Percentiles rank a stretch among this genome's conserved stretches.
phyloP scores from a whole-genome alignment of 2,329 filamentous ascomycete genomes.

The Ascochyta viciae-villosae region DNA sequence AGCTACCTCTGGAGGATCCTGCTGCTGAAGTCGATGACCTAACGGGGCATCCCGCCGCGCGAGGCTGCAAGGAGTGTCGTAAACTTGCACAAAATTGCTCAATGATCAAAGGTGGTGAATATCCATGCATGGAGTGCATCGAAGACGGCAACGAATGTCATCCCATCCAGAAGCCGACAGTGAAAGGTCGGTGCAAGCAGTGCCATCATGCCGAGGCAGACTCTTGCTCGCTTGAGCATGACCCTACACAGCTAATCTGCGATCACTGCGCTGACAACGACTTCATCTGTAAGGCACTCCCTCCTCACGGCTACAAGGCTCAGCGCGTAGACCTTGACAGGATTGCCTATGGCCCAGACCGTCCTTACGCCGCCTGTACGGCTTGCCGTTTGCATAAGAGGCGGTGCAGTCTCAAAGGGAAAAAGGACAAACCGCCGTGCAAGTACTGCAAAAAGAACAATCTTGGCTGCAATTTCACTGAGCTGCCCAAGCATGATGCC shows the following conservation, averaged over 20 bases:
- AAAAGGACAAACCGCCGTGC: constrained; percentile 41
- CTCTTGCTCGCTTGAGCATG: constrained; percentile 33
- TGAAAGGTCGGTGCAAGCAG: constrained; percentile 45
- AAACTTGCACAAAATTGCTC: constrained; percentile 27
- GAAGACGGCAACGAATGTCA: constrained; percentile 39
- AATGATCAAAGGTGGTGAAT: constrained; percentile 40
- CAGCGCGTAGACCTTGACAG: constrained; percentile 29
- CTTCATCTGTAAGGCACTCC: constrained; percentile 22
- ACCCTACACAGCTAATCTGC: constrained; percentile 25
- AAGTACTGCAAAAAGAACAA: constrained; percentile 36
- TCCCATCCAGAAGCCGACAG: constrained; percentile 36
- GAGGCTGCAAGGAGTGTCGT: constrained; percentile 47
- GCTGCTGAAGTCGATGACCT: constrained; percentile 31
- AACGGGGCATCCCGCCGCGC: constrained; percentile 42
- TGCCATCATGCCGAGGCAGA: constrained; percentile 24
- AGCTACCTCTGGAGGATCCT: constrained; percentile 35
- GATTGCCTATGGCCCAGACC: constrained; percentile 25
- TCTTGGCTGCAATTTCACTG: constrained; percentile 42
- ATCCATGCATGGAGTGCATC: constrained; percentile 30
- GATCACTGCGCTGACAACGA: constrained; percentile 26
- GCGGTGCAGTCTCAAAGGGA: constrained; percentile 42
- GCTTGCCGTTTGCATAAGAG: constrained; percentile 38
- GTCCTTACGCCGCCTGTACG: constrained; percentile 34
- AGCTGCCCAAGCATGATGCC: constrained; percentile 14
- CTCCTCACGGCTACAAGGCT: constrained; percentile 26